A percentile compares a stretch with the other conserved stretches of the same genome.
Evolutionary conservation across 495 filamentous ascomycete genomes (phyloP).

Genomic region (Penicillium egyptiacum): DNA sequence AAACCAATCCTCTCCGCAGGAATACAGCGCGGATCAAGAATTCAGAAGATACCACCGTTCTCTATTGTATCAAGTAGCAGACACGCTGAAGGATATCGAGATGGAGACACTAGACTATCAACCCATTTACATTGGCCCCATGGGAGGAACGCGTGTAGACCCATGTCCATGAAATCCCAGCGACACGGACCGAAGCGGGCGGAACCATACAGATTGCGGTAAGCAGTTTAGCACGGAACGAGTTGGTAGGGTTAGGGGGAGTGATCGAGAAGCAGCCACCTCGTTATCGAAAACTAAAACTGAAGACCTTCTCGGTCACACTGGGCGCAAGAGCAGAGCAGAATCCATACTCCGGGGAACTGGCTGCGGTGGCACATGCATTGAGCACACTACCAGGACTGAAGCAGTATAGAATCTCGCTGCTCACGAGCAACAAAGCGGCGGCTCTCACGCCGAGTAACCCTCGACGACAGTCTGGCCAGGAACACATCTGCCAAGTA

Average conservation of each 20-base stretch:
- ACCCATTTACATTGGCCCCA: slow-evolving; percentile 8
- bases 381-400: not conserved
- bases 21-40: slow-evolving; percentile 11
- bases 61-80: slow-evolving; percentile 11
- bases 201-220: not conserved
- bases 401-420: not conserved
- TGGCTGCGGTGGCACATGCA: not conserved
- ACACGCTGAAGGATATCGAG: slow-evolving; percentile 7
- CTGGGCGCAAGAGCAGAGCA: not conserved
- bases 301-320: not conserved
- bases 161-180: slow-evolving; percentile 1
- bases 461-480: slow-evolving; percentile 23
- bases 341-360: not conserved
- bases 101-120: slow-evolving; percentile 2
- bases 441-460: not conserved
- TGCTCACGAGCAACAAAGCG: slow-evolving; percentile 3
- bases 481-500: slow-evolving; percentile 20
- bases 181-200: slow-evolving; percentile 6
- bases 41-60: slow-evolving; percentile 7
- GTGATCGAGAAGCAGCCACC: slow-evolving; percentile 6
- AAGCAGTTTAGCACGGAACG: slow-evolving; percentile 8
- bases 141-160: slow-evolving; percentile 15
- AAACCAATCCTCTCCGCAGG: slow-evolving; percentile 27
- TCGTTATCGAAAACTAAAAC: not conserved
- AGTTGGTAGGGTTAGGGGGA: slow-evolving; percentile 4